phyloP scores from a whole-genome alignment of 176 grass and related monocot species.

The Typha latifolia region DNA sequence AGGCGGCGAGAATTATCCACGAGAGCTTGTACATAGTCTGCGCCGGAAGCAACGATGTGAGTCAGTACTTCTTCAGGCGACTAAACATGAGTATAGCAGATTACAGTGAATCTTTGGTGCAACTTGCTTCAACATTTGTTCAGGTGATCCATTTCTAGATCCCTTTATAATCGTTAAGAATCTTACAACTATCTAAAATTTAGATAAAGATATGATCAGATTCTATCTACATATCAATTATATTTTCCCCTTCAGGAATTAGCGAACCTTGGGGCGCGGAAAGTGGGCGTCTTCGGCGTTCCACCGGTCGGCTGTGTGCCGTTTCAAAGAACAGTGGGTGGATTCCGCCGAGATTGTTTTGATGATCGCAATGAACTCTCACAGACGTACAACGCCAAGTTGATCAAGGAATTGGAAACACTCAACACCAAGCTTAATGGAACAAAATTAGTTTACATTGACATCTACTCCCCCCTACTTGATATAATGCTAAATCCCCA shows the following conservation, averaged over 20 bases:
- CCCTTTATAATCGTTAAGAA: not conserved
- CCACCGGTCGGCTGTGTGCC: slow-evolving; percentile 61
- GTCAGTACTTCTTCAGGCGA: slow-evolving; percentile 41
- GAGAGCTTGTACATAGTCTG: slow-evolving; percentile 56
- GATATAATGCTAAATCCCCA: slow-evolving; percentile 32
- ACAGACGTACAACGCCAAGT: slow-evolving; percentile 26
- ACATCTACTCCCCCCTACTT: slow-evolving; percentile 30
- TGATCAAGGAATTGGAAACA: slow-evolving; percentile 15
- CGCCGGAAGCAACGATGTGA: slow-evolving; percentile 48
- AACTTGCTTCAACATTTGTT: not conserved
- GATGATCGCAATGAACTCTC: slow-evolving; percentile 27
- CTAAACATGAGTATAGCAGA: slow-evolving; percentile 8
- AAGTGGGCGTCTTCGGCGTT: slow-evolving; percentile 29
- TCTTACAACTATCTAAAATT: not conserved
- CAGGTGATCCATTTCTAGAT: not conserved
- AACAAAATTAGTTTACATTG: slow-evolving; percentile 26
- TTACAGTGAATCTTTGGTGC: not conserved
- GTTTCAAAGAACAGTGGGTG: slow-evolving; percentile 25
- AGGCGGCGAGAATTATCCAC: slow-evolving; percentile 18
- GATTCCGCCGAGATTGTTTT: slow-evolving; percentile 26
- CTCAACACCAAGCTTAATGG: slow-evolving; percentile 29
- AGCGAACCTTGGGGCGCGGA: slow-evolving; percentile 31
- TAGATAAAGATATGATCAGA: not conserved
- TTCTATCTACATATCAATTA: not conserved
- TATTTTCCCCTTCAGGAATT: slow-evolving; percentile 6